Evolutionary conservation across 495 filamentous ascomycete species (phyloP).

Genomic region (Penicillium goetzii): DNA sequence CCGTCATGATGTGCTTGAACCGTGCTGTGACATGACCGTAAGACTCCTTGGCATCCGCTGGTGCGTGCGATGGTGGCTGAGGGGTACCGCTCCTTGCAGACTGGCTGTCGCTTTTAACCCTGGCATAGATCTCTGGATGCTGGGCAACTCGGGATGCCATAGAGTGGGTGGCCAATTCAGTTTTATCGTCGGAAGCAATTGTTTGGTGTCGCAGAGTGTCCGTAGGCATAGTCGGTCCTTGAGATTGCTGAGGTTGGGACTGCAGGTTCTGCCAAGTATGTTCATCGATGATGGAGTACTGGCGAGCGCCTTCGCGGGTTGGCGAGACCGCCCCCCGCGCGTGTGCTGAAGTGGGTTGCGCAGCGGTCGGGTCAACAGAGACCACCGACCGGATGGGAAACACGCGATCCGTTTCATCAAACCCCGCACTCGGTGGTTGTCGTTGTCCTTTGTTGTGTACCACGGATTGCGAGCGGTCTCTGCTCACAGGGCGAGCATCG

Average conservation of each 20-base stretch:
- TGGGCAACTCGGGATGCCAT: slow-evolving; percentile 27
- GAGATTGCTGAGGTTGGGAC: slow-evolving; percentile 18
- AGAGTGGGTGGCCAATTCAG: slow-evolving; percentile 29
- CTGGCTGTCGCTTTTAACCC: slow-evolving; percentile 15
- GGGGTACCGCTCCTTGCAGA: slow-evolving; percentile 11
- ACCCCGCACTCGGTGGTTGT: slow-evolving; percentile 14
- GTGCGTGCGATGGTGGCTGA: slow-evolving; percentile 5
- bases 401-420: slow-evolving; percentile 63
- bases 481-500: slow-evolving; percentile 9
- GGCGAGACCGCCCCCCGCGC: slow-evolving; percentile 24
- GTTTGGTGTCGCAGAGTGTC: slow-evolving; percentile 20
- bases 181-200: slow-evolving; percentile 18
- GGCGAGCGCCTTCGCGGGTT: slow-evolving; percentile 33
- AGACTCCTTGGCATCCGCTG: slow-evolving; percentile 32
- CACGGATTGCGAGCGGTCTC: slow-evolving; percentile 30
- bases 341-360: slow-evolving; percentile 15
- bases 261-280: slow-evolving; percentile 36
- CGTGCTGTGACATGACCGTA: slow-evolving; percentile 63
- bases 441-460: slow-evolving; percentile 14
- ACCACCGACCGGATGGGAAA: slow-evolving; percentile 86
- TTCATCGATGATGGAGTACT: slow-evolving; percentile 40
- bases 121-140: slow-evolving; percentile 29
- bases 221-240: slow-evolving; percentile 21
- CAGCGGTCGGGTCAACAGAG: slow-evolving; percentile 63
- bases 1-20: slow-evolving; percentile 79